Base-by-base conservation (phyloP, 2,329 filamentous ascomycete genomes). In the Blumeria hordei region DNA sequence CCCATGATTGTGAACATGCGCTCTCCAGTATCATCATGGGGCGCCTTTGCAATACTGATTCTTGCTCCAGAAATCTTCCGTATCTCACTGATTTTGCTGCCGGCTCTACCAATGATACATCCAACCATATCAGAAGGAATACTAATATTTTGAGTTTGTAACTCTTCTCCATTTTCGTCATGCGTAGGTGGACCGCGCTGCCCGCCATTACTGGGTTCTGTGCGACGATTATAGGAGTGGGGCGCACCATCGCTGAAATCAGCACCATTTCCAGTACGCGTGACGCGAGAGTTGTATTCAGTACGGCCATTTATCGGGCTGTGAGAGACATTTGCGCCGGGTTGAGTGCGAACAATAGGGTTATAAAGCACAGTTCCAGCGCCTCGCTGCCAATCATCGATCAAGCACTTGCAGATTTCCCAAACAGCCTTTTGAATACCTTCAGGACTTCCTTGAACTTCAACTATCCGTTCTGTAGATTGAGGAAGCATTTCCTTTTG, bases 1-100 rank as follows among this genome's bases (percentile, higher is more conserved):
- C 92, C 92, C 77, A 94, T 95, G 67, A 98, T 98, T 65, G 92
- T 98, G 73, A 98, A 98, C 92, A 98, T 98, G 64, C 92, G 83
- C 76, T 98, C 92, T 61, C 92, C 92, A 58, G 87, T 93, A 62
- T 96, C 92, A 63, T 98, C 92, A 65, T 98, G 92, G 56, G 92
- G 87, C 50, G 88, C 64, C 75, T 95, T 96, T 63, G 90, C 90
- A 68, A 96, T 96, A 49, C 88, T 95, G 71, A 98, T 98, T 64
- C 90, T 85, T 58, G 92, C 92, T 58, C 88, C 88, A 55, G 92
- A 98, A 59, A 83, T 88, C 74, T 94, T 93, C 69, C 92, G 85
- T 64, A 98, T 98, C 72, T 98, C 92, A 68, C 87, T 95, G 67
- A 98, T 98, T 78, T 98, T 98, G 74, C 78, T 88, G 60, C 92